Base-by-base conservation (phyloP, 2,329 filamentous ascomycete species). In the Monosporascus sp. region DNA sequence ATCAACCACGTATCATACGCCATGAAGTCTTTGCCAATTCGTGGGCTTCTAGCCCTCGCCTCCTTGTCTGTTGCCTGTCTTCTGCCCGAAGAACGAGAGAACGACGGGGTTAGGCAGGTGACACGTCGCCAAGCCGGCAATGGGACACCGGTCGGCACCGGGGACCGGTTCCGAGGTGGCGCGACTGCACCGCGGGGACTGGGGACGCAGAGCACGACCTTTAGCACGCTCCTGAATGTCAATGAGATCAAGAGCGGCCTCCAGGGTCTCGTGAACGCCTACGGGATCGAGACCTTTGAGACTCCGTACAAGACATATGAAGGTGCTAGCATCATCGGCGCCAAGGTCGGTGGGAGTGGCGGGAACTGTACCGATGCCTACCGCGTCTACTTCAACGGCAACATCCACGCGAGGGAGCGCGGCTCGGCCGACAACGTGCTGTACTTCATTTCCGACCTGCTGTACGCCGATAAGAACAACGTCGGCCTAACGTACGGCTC, bases 351-450 rank as follows among this genome's bases (percentile, higher is more conserved):
- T 22, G 49, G 49, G 14, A 54, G 52, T 37, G 49, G 49, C 27
- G 70, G 70, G 22, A 69, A 67, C n/a, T 69, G 71, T 57, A 70
- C 70, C 49, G 65, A 68, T 38, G 65, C 66, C 5, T 77, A 78
- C 59, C 72, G 75, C 37, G 72, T 81, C 27, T 80, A 79, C 61
- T 66, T 84, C 52, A 77, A 77, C 54, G 75, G 74, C 42, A 78
- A 72, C 25, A 74, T 83, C 47, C 81, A 84, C 59, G 78, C 81
- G 8, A 77, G 81, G 24, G 81, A 84, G 66, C 76, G 81, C 9
- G 81, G 80, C 25, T 77, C 74, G 0, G 73, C 80, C 0, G 81
- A 84, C 60, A 72, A 78, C 54, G 68, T 83, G 15, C 65, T 84
- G 44, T 82, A 82, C 70, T 83, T 81, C 67, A 70, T 83, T 31